Evolutionary conservation across 768 basidiomycete genomes (phyloP).

Genomic region (Tremella fuciformis): DNA sequence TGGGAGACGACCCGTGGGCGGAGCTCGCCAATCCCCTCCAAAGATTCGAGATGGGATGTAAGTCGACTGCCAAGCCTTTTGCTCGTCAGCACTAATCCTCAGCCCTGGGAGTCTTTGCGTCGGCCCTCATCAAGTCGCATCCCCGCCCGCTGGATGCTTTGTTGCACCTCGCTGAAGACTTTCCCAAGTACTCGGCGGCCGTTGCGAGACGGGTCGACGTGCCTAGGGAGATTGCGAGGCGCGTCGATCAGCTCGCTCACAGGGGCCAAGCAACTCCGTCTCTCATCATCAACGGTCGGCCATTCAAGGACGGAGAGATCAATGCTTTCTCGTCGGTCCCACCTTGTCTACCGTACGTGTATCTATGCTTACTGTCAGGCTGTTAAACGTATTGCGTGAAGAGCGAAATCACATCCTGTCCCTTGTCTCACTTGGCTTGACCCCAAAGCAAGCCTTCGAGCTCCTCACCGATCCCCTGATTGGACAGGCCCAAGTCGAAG

Average conservation of each 20-base stretch:
- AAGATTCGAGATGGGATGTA: slow-evolving; percentile 59
- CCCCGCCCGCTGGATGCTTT: slow-evolving; percentile 60
- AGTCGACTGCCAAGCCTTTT: slow-evolving; percentile 31
- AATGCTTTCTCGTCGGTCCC: slow-evolving; percentile 63
- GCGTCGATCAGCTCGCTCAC: slow-evolving; percentile 59
- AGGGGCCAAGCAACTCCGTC: slow-evolving; percentile 46
- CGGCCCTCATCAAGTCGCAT: slow-evolving; percentile 70
- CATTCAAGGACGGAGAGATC: slow-evolving; percentile 63
- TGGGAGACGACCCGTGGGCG: slow-evolving; percentile 44
- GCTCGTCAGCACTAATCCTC: slow-evolving; percentile 1
- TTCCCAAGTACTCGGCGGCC: slow-evolving; percentile 77
- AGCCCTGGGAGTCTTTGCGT: slow-evolving; percentile 67
- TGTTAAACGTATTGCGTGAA: slow-evolving; percentile 68
- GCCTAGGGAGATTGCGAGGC: slow-evolving; percentile 60
- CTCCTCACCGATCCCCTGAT: slow-evolving; percentile 67
- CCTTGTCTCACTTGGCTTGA: slow-evolving; percentile 64
- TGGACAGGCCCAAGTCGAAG: slow-evolving; percentile 57
- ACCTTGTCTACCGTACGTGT: neutral
- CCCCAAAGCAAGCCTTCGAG: slow-evolving; percentile 65
- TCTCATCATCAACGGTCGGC: slow-evolving; percentile 78
- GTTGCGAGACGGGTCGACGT: slow-evolving; percentile 68
- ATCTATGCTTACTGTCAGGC: slow-evolving; percentile 49
- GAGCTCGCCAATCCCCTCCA: slow-evolving; percentile 41
- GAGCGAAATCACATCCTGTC: slow-evolving; percentile 66
- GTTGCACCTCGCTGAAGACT: slow-evolving; percentile 73